Conservation (phyloP, 1,139 yeast genomes). For the Nakaseomyces delphensis region DNA sequence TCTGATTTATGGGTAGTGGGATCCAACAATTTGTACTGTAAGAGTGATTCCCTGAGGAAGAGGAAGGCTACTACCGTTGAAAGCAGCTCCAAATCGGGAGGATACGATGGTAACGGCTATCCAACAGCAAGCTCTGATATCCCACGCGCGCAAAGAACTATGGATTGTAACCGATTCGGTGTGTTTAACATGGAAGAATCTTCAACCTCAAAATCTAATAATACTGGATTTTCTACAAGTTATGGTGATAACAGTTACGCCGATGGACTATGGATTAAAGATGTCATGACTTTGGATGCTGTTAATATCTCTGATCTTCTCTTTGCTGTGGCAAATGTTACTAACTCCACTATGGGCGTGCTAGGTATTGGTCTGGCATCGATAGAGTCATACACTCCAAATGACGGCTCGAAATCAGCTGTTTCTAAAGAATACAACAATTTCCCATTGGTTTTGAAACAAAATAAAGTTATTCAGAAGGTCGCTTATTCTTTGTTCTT, state of each 20-base stretch:
- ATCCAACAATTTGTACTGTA: conserved; percentile 21
- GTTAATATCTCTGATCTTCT: background rate
- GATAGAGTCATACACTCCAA: background rate
- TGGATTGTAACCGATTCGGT: conserved; percentile 3
- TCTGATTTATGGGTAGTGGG: conserved; percentile 57
- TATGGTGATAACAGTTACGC: conserved; percentile 6
- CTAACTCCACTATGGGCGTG: background rate
- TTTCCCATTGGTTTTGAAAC: conserved; percentile 45
- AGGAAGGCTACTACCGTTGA: background rate
- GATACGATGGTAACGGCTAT: background rate
- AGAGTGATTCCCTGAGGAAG: background rate
- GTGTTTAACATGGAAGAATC: conserved; percentile 1
- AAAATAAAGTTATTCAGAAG: conserved; percentile 43
- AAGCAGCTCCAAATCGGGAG: background rate
- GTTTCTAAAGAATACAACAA: conserved; percentile 6
- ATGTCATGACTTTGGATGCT: conserved; percentile 2
- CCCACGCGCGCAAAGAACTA: background rate
- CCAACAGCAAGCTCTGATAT: conserved; percentile 5
- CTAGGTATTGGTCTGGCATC: conserved; percentile 5
- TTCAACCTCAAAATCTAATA: conserved; percentile 4
- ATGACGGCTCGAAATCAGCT: background rate
- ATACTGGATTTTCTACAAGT: background rate
- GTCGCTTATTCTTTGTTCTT: conserved; percentile 48
- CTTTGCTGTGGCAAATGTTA: conserved; percentile 5
- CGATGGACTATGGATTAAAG: conserved; percentile 4